Evolutionary conservation across 2,329 filamentous ascomycete species (phyloP), one percentile per base, ranked within the genome.

Genomic region (Emmonsia crescens): DNA sequence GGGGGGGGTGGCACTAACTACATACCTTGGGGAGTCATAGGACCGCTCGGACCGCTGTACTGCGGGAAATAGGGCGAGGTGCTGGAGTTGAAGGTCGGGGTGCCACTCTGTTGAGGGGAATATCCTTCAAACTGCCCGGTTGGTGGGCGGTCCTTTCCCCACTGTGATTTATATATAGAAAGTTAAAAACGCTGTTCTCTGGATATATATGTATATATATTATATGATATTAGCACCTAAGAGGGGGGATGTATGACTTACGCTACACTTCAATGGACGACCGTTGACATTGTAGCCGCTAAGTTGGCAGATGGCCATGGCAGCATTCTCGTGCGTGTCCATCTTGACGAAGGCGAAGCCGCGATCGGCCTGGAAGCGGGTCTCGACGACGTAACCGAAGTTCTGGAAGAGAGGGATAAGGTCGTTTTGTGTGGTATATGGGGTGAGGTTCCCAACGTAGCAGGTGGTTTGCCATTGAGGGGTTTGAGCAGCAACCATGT

Each of bases 341-440:
- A 99, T 96, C 82, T 99, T 99, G 76, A 99, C 91, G 75, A 99
- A 99, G 8, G 94, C 91, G 74, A 99, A 99, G 16, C 94, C 94
- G 68, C 94, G 89, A 75, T 99, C 94, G 61, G 94, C 91, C 78
- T 99, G 94, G 83, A 99, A 96, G 63, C 94, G 89, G 58, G 93
- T 96, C 78, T 99, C 94, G 59, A 96, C 89, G 52, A 99, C 94
- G 71, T 91, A 97, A 61, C 94, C 94, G 73, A 97, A 99, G 80
- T 97, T 97, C 76, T 96, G 91, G 82, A 99, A 99, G 44, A 99
- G 82, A 5, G 94, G 94, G n/a, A 99, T 89, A 38, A 99, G 85
- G 69, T 99, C 94, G 71, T 91, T 92, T 73, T 96, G 92, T 3
- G 92, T 94, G 24, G 94, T 99, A 80, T 99, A 99, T 0, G 94